These are phyloP conservation scores for Fusarium nematophilum DNA, from an alignment of 2,329 filamentous ascomycete species.

Conservation along the genomic window DNA sequence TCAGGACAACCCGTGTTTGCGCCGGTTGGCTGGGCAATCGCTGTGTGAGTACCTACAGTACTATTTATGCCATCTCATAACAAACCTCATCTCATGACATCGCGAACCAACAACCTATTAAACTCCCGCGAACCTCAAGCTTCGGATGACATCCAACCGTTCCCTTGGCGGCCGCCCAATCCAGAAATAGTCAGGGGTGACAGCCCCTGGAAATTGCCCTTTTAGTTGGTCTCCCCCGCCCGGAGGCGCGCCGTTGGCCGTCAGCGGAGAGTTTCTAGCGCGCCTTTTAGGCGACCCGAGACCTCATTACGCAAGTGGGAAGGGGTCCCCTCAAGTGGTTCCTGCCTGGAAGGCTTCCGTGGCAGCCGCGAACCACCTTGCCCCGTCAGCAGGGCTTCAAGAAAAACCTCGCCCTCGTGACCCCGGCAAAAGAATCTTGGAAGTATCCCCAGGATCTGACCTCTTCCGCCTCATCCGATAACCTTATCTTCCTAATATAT, in stretches of 20 bases:
- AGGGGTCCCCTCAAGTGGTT: conserved; percentile 26
- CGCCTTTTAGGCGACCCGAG: conserved; percentile 9
- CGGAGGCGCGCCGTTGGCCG: conserved; percentile 11
- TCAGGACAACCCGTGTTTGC: too few relatives aligned
- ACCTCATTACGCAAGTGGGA: conserved; percentile 28
- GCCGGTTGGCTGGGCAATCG: too few relatives aligned
- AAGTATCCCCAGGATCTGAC: conserved; percentile 1
- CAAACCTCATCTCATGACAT: too few relatives aligned
- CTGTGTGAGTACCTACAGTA: too few relatives aligned
- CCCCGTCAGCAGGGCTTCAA: conserved; percentile 15
- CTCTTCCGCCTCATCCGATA: neutral
- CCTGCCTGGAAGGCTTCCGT: conserved; percentile 19
- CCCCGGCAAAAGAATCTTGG: neutral
- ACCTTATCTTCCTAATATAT: neutral
- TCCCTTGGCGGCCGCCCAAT: conserved; percentile 9
- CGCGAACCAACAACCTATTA: too few relatives aligned
- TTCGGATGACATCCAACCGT: conserved; percentile 19
- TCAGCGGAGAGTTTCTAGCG: conserved; percentile 30
- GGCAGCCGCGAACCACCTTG: conserved; percentile 19
- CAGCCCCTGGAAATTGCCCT: conserved; percentile 2
- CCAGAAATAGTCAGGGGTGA: conserved; percentile 38
- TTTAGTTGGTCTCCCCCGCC: neutral
- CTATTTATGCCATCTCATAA: too few relatives aligned
- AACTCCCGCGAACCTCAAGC: conserved; percentile 11
- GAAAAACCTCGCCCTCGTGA: conserved; percentile 8